A percentile compares a stretch with the other conserved stretches of the same genome.
Conservation (phyloP, 1,139 yeast genomes). For the Sugiyamaella grinbergsii region DNA sequence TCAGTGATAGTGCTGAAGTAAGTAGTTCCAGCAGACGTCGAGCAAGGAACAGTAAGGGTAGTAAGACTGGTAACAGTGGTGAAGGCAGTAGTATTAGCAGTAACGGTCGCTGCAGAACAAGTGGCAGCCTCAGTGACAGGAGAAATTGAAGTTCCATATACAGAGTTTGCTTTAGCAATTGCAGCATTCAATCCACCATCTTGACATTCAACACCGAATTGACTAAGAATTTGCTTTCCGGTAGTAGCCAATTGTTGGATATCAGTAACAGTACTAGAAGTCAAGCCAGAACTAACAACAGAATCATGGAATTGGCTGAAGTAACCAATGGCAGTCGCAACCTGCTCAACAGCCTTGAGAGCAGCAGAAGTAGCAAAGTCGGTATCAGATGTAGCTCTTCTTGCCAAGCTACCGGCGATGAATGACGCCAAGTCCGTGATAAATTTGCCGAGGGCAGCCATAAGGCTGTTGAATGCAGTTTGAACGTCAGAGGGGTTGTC, state of each 20-base stretch:
- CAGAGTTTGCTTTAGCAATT: constrained; percentile 17
- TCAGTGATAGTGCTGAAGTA: constrained; percentile 18
- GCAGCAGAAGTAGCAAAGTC: constrained; percentile 8
- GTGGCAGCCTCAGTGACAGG: constrained; percentile 12
- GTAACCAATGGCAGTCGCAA: constrained; percentile 9
- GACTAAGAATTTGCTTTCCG: constrained; percentile 12
- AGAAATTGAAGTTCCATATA: constrained; percentile 14
- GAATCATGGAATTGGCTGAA: constrained; percentile 7
- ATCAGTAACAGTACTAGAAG: constrained; percentile 4
- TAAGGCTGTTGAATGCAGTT: constrained; percentile 12
- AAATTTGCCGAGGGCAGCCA: constrained; percentile 10
- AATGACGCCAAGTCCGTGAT: constrained; percentile 13
- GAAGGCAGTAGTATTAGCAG: constrained; percentile 16
- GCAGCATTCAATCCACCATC: constrained; percentile 15
- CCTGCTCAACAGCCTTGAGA: constrained; percentile 13
- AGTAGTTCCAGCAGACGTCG: constrained; percentile 8
- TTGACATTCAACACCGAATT: constrained; percentile 15
- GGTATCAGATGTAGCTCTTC: constrained; percentile 13
- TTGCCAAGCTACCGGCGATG: constrained; percentile 7
- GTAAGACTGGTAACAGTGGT: constrained; percentile 9
- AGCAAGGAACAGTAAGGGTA: constrained; percentile 16
- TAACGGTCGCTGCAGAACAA: constrained; percentile 9
- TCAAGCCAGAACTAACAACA: constrained; percentile 1
- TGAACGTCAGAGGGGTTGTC: constrained; percentile 8
- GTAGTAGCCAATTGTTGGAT: constrained; percentile 1